These are phyloP conservation scores for Jackrogersella minutella DNA, from an alignment of 495 filamentous ascomycete genomes.

Conservation along the genomic window DNA sequence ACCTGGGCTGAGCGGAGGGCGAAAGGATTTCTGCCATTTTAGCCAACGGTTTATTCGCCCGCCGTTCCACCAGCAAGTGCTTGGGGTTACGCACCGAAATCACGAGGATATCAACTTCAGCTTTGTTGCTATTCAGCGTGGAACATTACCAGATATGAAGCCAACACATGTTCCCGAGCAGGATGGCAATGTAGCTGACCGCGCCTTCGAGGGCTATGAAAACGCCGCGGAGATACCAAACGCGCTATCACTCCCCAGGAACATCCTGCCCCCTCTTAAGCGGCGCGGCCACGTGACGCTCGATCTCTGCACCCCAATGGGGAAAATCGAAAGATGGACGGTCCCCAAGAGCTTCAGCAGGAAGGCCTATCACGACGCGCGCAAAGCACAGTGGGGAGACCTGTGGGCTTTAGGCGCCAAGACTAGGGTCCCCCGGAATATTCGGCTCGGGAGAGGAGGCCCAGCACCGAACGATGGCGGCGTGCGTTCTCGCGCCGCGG, in stretches of 20 bases:
- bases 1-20: constrained; percentile 69
- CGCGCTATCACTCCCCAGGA: constrained; percentile 77
- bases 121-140: constrained; percentile 87
- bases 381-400: constrained; percentile 91
- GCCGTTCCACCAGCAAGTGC: constrained; percentile 78
- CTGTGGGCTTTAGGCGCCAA: constrained; percentile 96
- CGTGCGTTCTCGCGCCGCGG: constrained; percentile 48
- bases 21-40: constrained; percentile 93
- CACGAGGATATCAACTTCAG: constrained; percentile 91
- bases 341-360: constrained; percentile 82
- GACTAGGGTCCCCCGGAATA: constrained; percentile 68
- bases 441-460: constrained; percentile 65
- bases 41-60: constrained; percentile 87
- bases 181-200: constrained; percentile 42
- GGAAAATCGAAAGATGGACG: constrained; percentile 91
- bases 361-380: constrained; percentile 86
- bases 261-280: constrained; percentile 83
- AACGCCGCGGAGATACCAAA: constrained; percentile 50
- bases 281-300: constrained; percentile 85
- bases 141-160: constrained; percentile 57
- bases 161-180: constrained; percentile 45
- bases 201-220: constrained; percentile 55
- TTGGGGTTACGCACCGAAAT: constrained; percentile 73
- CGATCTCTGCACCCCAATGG: constrained; percentile 88
- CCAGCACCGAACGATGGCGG: constrained; percentile 49